Evolutionary conservation across 2,329 filamentous ascomycete genomes (phyloP).

Genomic region (Ophiosphaerella korrae): DNA sequence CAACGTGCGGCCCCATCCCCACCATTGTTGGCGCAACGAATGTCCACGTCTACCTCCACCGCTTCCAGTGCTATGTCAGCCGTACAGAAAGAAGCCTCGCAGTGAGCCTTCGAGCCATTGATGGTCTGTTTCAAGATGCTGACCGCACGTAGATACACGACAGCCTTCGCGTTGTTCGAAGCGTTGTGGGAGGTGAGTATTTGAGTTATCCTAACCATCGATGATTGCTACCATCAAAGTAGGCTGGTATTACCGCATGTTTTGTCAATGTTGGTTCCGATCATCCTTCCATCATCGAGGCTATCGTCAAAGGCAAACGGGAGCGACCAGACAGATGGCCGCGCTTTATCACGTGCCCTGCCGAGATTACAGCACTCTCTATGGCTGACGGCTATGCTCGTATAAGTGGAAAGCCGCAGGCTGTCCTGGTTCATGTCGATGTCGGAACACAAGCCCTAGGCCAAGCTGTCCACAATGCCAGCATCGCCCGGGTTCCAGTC

Average conservation of each 20-base stretch:
- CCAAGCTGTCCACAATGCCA: slow-evolving; percentile 67
- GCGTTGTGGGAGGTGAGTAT: slow-evolving; percentile 16
- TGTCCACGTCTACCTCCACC: too few species aligned
- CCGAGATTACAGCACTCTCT: slow-evolving; percentile 22
- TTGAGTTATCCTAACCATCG: too few species aligned
- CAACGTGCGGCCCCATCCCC: too few species aligned
- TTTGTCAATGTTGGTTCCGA: slow-evolving; percentile 32
- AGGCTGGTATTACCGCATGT: slow-evolving; percentile 15
- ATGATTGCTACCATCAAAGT: too few species aligned
- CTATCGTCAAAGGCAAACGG: slow-evolving; percentile 22
- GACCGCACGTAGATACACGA: slow-evolving; percentile 11
- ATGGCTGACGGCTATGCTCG: slow-evolving; percentile 22
- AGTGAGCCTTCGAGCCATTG: too few species aligned
- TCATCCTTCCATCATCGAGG: slow-evolving; percentile 29
- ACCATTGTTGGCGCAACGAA: too few species aligned
- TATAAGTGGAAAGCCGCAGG: slow-evolving; percentile 70
- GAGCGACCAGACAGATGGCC: slow-evolving; percentile 19
- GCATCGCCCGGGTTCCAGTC: slow-evolving; percentile 29
- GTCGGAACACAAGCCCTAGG: slow-evolving; percentile 72
- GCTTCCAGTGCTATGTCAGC: too few species aligned
- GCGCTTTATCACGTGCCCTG: slow-evolving; percentile 21
- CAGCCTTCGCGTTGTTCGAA: slow-evolving; percentile 21
- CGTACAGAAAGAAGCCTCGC: too few species aligned
- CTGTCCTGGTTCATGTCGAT: slow-evolving; percentile 77
- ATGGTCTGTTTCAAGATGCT: neutral